A percentile compares a stretch with the other conserved stretches of the same genome.
Conservation (phyloP, 257 asterid species). For the Fraxinus quadrangulata region DNA sequence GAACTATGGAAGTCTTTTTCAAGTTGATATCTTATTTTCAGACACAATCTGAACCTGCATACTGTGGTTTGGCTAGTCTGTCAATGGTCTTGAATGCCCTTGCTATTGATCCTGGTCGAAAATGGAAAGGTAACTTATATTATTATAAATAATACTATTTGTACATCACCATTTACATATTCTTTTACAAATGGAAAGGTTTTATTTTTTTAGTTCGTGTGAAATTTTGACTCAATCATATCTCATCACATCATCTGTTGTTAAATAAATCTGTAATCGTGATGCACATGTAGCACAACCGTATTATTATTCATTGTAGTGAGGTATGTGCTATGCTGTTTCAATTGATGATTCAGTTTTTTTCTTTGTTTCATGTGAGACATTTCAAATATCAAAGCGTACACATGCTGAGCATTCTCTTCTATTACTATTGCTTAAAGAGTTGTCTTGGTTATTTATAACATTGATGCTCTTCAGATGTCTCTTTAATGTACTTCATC, state of each 20-base stretch:
- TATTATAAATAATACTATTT: neutral
- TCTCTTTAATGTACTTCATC: neutral
- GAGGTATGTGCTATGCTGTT: slow-evolving; percentile 7
- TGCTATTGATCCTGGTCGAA: slow-evolving; percentile 94
- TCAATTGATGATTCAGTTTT: neutral
- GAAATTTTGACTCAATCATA: no score
- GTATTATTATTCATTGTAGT: neutral
- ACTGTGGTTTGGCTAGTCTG: slow-evolving; percentile 98
- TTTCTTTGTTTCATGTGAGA: neutral
- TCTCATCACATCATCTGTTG: no score
- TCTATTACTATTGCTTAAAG: no score
- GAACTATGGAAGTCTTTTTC: slow-evolving; percentile 95
- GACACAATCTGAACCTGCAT: slow-evolving; percentile 99
- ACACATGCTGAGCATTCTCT: no score
- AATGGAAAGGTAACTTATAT: slow-evolving; percentile 81
- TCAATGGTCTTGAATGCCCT: slow-evolving; percentile 98
- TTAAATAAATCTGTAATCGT: no score
- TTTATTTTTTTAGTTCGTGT: no score
- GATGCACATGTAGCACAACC: no score
- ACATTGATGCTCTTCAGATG: slow-evolving; percentile 10
- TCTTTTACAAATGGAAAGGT: no score
- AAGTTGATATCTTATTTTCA: slow-evolving; percentile 91
- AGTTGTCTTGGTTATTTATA: neutral
- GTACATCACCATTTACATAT: no score
- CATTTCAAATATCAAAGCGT: neutral